A percentile compares a stretch with the other conserved stretches of the same genome.
These are phyloP conservation scores for Mycena sanguinolenta DNA, from an alignment of 768 basidiomycete species.

Conservation along the genomic window DNA sequence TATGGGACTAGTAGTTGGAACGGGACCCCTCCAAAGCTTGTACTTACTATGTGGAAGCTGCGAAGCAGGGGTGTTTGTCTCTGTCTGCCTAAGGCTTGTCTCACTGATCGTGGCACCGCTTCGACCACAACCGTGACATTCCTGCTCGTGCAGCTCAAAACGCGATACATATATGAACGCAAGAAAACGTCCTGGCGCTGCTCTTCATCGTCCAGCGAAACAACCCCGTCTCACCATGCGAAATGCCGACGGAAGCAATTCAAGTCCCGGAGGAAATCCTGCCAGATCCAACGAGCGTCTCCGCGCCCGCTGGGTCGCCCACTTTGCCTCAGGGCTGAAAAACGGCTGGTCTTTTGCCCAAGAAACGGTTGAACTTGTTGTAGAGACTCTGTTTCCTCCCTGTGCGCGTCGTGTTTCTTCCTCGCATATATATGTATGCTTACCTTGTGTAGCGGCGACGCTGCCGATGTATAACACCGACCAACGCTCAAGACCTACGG, in stretches of 20 bases:
- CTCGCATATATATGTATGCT: background rate
- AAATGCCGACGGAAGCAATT: slow-evolving; percentile 8
- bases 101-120: background rate
- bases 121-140: background rate
- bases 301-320: slow-evolving; percentile 32
- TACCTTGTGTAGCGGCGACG: slow-evolving; percentile 15
- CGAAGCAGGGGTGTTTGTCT: background rate
- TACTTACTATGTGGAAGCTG: too few species aligned
- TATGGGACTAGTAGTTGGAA: too few species aligned
- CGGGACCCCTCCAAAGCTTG: too few species aligned
- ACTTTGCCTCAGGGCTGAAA: slow-evolving; percentile 25
- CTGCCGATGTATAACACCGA: slow-evolving; percentile 26
- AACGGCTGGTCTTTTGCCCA: slow-evolving; percentile 28
- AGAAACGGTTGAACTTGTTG: slow-evolving; percentile 28
- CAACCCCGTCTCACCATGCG: slow-evolving; percentile 32
- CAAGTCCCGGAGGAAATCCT: slow-evolving; percentile 29
- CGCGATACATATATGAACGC: slow-evolving; percentile 13
- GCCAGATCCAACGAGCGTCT: slow-evolving; percentile 17
- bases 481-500: background rate
- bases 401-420: slow-evolving; percentile 15
- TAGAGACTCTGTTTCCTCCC: slow-evolving; percentile 28
- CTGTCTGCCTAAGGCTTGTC: too few species aligned
- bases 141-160: background rate
- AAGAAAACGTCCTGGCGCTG: slow-evolving; percentile 25
- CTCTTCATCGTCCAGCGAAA: slow-evolving; percentile 17